These are phyloP conservation scores for Phoma sp. DNA, from an alignment of 2,329 filamentous ascomycete species.

Conservation along the genomic window DNA sequence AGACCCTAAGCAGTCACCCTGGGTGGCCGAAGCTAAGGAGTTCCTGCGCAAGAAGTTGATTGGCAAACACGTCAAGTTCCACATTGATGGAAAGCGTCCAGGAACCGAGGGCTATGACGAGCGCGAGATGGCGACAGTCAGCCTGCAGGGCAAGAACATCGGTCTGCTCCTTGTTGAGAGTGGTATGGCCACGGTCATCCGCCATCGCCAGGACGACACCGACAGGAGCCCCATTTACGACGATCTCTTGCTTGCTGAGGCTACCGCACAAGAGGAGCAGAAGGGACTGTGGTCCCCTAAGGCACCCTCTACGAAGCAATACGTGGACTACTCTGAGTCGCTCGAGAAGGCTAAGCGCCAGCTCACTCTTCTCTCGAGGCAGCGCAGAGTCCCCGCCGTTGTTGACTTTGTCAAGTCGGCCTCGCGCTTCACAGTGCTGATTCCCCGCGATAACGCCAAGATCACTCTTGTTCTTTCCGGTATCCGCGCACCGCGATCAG, in stretches of 20 bases:
- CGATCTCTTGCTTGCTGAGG: conserved; percentile 79
- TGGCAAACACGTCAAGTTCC: conserved; percentile 91
- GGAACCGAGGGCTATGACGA: conserved; percentile 91
- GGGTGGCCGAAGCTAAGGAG: conserved; percentile 93
- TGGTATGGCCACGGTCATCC: conserved; percentile 91
- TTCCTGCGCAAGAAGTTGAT: conserved; percentile 93
- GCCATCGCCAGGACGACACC: conserved; percentile 92
- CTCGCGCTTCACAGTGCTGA: conserved; percentile 87
- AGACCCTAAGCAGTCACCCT: conserved; percentile 86
- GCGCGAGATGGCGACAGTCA: conserved; percentile 90
- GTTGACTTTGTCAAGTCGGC: conserved; percentile 99
- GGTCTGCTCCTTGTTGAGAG: conserved; percentile 86
- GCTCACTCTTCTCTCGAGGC: conserved; percentile 82
- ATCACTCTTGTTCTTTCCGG: conserved; percentile 93
- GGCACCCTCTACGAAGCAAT: conserved; percentile 80
- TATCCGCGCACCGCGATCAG: conserved; percentile 87
- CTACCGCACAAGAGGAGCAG: conserved; percentile 80
- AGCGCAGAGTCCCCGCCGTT: conserved; percentile 89
- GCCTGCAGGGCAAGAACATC: conserved; percentile 83
- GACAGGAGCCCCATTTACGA: conserved; percentile 96
- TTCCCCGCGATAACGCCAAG: conserved; percentile 92
- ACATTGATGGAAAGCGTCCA: conserved; percentile 87
- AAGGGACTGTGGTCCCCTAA: conserved; percentile 97
- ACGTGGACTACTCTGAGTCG: conserved; percentile 88
- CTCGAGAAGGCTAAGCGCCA: conserved; percentile 96